Evolutionary conservation across 495 filamentous ascomycete species (phyloP), one percentile per base, ranked within the genome.

Genomic region (Lepidopterella palustris): DNA sequence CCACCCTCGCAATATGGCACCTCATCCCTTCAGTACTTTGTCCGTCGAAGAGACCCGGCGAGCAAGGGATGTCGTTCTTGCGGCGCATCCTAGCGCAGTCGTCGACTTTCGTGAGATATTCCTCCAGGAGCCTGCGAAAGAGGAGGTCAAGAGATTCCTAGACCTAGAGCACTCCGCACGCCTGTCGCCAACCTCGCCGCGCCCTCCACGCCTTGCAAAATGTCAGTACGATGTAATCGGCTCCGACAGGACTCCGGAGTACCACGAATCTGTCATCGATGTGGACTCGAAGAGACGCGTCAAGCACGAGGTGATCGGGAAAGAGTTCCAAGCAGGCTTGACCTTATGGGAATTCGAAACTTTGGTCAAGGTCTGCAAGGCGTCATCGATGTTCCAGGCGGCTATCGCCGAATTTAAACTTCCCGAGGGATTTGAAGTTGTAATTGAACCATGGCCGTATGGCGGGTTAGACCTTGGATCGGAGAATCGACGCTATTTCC

Each of bases 361-460:
- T n/a, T 79, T 89, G 29, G 74, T 84, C 15, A 80, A 85, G 29
- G 75, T 76, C 25, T 87, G 84, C 66, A 71, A 80, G 52, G 75
- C 71, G 23, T 87, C 84, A 4, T 77, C 80, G 0, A 65, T 86
- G 45, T 89, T 86, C 67, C 73, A 86, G 68, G 55, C 79, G 42
- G 84, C 82, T 18, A 68, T 87, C 8, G 71, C 78, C 4, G 80
- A 85, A 42, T 81, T 89, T 59, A 71, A 77, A 21, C 71, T 90
- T 4, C 87, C 87, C 5, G 76, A 82, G 31, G 80, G 82, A 40
- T 84, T 86, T 52, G 76, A 78, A 56, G 74, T 88, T 32, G 77
- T 85, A 55, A 86, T 87, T 66, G 85, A 87, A 73, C 85, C 84
- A 20, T 88, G 84, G 83, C 84, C 83, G 4, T 87, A 87, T 67